Conservation (phyloP, 441 rosid species). For the Hura crepitans region DNA sequence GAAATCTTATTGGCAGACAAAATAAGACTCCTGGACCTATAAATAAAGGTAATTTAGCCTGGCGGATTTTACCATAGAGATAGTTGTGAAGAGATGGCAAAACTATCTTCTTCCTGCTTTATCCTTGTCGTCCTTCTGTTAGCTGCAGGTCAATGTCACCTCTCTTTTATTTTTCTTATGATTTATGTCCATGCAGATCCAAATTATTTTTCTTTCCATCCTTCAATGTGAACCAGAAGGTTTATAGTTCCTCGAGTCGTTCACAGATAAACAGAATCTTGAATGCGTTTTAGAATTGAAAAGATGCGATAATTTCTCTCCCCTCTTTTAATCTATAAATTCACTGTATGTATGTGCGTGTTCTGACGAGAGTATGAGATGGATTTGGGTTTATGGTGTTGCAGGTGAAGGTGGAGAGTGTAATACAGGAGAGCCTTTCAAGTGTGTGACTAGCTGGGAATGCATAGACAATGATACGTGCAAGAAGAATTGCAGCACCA, state of each 20-base stretch:
- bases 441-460: constrained; percentile 15
- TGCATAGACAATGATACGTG: constrained; percentile 14
- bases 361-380: not conserved
- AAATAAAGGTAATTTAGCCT: not conserved
- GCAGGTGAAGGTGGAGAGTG: constrained; percentile 18
- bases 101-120: constrained; percentile 11
- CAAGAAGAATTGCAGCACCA: constrained; percentile 19
- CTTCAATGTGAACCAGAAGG: too few species aligned
- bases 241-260: too few species aligned
- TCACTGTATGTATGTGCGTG: not conserved
- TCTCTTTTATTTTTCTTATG: not conserved
- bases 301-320: too few species aligned
- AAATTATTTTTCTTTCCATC: not conserved
- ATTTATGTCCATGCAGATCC: not conserved
- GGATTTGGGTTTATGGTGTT: not conserved
- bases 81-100: constrained; percentile 19
- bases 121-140: constrained; percentile 15
- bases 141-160: constrained; percentile 14
- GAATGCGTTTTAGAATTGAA: too few species aligned
- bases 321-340: too few species aligned
- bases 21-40: constrained; percentile 1
- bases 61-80: constrained; percentile 10
- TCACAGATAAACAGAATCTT: too few species aligned
- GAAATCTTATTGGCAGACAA: constrained; percentile 2
- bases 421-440: not conserved